A percentile compares a stretch with the other conserved stretches of the same genome.
These are phyloP conservation scores for Aspergillus thermomutatus DNA, from an alignment of 2,329 filamentous ascomycete genomes.

Conservation along the genomic window DNA sequence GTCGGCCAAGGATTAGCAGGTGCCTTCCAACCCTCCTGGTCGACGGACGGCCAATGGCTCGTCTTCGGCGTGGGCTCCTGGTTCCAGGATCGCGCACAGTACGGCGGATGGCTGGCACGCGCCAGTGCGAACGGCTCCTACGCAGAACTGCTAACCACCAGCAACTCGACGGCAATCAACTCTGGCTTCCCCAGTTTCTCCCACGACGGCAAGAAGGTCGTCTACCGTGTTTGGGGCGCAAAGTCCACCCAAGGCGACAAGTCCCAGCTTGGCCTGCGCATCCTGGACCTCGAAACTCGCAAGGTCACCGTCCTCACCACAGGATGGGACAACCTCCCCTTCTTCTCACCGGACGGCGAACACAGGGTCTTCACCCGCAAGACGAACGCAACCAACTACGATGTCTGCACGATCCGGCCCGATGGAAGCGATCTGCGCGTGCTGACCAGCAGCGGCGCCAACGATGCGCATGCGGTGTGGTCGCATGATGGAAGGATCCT, in stretches of 20 bases:
- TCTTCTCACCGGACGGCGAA: constrained; percentile 39
- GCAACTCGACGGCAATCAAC: constrained; percentile 24
- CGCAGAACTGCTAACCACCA: constrained; percentile 31
- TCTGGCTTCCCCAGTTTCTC: constrained; percentile 42
- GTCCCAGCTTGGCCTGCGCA: constrained; percentile 29
- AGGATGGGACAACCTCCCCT: constrained; percentile 40
- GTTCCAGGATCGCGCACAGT: constrained; percentile 35
- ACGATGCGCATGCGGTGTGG: constrained; percentile 48
- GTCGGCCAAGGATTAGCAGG: constrained; percentile 29
- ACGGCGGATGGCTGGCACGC: constrained; percentile 20
- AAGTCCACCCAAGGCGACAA: constrained; percentile 8
- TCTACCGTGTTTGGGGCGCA: constrained; percentile 35
- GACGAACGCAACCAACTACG: constrained; percentile 33
- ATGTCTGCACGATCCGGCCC: constrained; percentile 42
- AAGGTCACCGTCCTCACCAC: constrained; percentile 33
- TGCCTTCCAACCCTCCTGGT: constrained; percentile 43
- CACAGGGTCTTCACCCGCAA: constrained; percentile 40
- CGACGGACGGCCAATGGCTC: constrained; percentile 36
- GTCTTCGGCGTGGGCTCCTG: constrained; percentile 41
- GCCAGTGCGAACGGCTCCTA: constrained; percentile 22
- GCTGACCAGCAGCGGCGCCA: constrained; percentile 35
- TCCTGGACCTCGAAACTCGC: constrained; percentile 24
- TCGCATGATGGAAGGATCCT: constrained; percentile 41
- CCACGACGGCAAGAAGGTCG: constrained; percentile 33
- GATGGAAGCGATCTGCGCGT: constrained; percentile 37